Evolutionary conservation across 192 early-diverging fungal genomes (phyloP), one percentile per base, ranked within the genome.

Genomic region (Coemansia sp.): DNA sequence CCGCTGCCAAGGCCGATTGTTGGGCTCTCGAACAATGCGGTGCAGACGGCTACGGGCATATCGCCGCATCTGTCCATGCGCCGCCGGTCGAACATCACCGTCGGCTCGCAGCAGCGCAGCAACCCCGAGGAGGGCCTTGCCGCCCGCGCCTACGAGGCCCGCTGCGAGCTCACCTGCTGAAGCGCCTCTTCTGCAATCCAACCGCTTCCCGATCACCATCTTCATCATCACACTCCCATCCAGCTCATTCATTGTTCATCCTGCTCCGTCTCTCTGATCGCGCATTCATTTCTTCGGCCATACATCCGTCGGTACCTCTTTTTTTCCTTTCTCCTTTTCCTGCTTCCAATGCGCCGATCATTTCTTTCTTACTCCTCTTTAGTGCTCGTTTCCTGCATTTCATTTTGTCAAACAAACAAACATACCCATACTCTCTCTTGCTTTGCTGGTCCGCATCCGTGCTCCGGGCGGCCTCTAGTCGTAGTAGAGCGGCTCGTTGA

Each of bases 401-500:
- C 54, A 11, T 11, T 0, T 22, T 54, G 7, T 11, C 51, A 12
- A 20, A 54, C 6, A 20, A 12, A 22, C 51, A 54, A 32, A 32
- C 32, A 32, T 1, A 32, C 32, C 0, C 32, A 4, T 32, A 32
- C 32, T 4, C 4, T 32, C 13, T 54, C 51, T 54, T 6, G 17
- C 10, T 54, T 54, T n/a, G 1, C 1, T 54, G 17, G 1, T n/a
- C 25, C 51, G 7, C 32, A 32, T 32, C 32, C 44, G 44, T 45
- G 51, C 51, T 39, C 13, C 7, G 32, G 32, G 32, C 1, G 32
- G 32, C 32, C 32, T n/a, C 54, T 68, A 83, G 16, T 71, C 84
- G 63, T 76, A 93, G 78, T 93, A 93, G 43, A 88, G 84, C 19
- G 92, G 90, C 69, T 87, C 88, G 44, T 91, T 84, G 70, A 92